phyloP scores from a whole-genome alignment of 2,329 filamentous ascomycete genomes.

The Colletotrichum sp. region DNA sequence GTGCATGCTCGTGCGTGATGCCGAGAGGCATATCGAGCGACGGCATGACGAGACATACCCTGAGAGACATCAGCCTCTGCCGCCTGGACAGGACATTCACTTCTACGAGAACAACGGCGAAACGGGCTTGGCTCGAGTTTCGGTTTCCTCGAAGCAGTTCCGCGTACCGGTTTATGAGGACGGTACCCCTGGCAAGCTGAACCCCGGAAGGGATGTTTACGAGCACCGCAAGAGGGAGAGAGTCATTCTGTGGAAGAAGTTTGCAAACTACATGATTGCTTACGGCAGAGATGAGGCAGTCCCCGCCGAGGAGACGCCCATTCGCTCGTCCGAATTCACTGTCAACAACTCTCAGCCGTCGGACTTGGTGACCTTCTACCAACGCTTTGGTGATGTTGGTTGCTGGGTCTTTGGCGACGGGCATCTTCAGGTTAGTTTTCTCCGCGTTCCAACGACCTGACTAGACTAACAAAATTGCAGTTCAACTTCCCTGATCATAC shows the following conservation, averaged over 20 bases:
- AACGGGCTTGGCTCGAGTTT: slow-evolving; percentile 66
- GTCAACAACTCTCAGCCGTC: slow-evolving; percentile 38
- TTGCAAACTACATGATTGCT: slow-evolving; percentile 76
- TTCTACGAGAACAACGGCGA: slow-evolving; percentile 77
- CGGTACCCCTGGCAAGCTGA: slow-evolving; percentile 65
- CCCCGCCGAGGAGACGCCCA: slow-evolving; percentile 51
- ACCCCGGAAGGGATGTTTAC: slow-evolving; percentile 67
- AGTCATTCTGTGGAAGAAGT: slow-evolving; percentile 74
- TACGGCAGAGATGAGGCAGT: slow-evolving; percentile 75
- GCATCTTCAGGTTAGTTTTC: slow-evolving; percentile 68
- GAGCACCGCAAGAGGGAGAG: slow-evolving; percentile 71
- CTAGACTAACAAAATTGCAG: slow-evolving; percentile 44
- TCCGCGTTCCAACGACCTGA: background rate
- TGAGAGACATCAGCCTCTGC: slow-evolving; percentile 66
- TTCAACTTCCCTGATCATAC: slow-evolving; percentile 91
- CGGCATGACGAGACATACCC: slow-evolving; percentile 59
- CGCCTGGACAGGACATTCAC: slow-evolving; percentile 70
- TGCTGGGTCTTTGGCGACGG: slow-evolving; percentile 85
- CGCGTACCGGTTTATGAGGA: slow-evolving; percentile 60
- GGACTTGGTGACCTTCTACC: slow-evolving; percentile 79
- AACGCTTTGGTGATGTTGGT: slow-evolving; percentile 80
- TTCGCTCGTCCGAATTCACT: slow-evolving; percentile 32
- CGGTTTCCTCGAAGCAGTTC: slow-evolving; percentile 69
- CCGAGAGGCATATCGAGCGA: slow-evolving; percentile 73
- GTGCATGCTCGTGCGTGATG: slow-evolving; percentile 74